Percentiles rank a stretch among this genome's conserved stretches.
Evolutionary conservation across 148 eudicot species (phyloP).

Genomic region (Rhododendron henanense): DNA sequence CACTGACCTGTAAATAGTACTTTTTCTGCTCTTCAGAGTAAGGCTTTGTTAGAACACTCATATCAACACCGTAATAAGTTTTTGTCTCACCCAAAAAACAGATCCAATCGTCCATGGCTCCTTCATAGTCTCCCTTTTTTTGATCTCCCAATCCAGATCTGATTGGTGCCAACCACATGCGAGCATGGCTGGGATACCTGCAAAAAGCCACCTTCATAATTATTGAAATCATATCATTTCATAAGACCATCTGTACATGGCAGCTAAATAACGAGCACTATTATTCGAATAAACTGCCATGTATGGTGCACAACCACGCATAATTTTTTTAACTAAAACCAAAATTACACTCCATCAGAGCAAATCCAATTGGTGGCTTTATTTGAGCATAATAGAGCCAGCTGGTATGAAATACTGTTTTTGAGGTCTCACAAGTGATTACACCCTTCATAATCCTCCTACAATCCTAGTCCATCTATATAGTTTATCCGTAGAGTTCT

Average conservation of each 20-base stretch:
- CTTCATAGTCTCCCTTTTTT: conserved; percentile 69
- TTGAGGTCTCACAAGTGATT: background rate
- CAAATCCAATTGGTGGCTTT: background rate
- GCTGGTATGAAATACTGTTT: background rate
- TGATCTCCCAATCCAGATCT: conserved; percentile 70
- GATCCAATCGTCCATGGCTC: conserved; percentile 85
- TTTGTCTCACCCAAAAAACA: conserved; percentile 66
- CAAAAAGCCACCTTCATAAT: conserved; percentile 10
- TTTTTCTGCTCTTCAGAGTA: conserved; percentile 74
- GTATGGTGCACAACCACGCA: background rate
- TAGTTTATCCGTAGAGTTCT: background rate
- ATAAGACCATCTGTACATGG: background rate
- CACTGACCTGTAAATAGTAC: conserved; percentile 74
- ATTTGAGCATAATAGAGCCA: background rate
- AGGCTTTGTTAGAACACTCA: conserved; percentile 70
- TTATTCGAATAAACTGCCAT: background rate
- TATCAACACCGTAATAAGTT: conserved; percentile 80
- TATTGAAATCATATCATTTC: background rate
- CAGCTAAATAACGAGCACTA: background rate
- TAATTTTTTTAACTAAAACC: background rate
- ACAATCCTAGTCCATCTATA: background rate
- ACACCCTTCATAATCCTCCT: background rate
- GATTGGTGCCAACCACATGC: conserved; percentile 97
- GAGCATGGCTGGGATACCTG: conserved; percentile 99
- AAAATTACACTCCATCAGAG: background rate